phyloP scores from a whole-genome alignment of 306 rosid genomes.

The Rubus parviflorus region DNA sequence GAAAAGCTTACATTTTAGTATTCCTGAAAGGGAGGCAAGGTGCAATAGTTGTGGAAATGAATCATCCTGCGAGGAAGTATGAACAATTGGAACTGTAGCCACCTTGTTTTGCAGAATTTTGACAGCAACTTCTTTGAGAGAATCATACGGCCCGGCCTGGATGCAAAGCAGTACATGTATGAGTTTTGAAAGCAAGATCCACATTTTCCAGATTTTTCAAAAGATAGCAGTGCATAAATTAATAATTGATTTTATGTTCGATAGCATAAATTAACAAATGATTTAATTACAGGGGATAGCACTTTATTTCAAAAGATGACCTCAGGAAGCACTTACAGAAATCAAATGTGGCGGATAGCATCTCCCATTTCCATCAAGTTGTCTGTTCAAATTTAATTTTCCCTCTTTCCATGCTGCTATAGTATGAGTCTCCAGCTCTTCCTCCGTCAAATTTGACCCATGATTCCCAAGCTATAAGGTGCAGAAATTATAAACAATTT shows the following conservation, averaged over 20 bases:
- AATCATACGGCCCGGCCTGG: slow-evolving; percentile 77
- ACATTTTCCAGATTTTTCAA: background rate
- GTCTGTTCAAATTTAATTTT: slow-evolving; percentile 43
- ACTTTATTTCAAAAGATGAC: background rate
- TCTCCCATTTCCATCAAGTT: slow-evolving; percentile 52
- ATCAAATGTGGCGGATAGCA: slow-evolving; percentile 43
- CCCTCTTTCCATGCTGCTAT: slow-evolving; percentile 88
- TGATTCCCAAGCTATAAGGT: slow-evolving; percentile 69
- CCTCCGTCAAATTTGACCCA: slow-evolving; percentile 80
- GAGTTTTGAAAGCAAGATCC: slow-evolving; percentile 4
- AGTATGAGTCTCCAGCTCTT: slow-evolving; percentile 85
- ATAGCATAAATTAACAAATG: background rate
- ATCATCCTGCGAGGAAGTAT: slow-evolving; percentile 53
- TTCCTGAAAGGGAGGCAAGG: slow-evolving; percentile 71
- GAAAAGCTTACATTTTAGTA: slow-evolving; percentile 62
- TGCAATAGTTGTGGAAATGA: slow-evolving; percentile 69
- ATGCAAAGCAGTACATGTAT: slow-evolving; percentile 20
- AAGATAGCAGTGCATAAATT: background rate
- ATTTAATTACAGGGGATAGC: slow-evolving; percentile 2
- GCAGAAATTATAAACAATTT: background rate
- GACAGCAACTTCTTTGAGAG: slow-evolving; percentile 71
- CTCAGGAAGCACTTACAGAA: slow-evolving; percentile 55
- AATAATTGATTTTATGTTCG: background rate
- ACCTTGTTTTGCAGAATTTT: slow-evolving; percentile 70
- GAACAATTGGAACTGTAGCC: slow-evolving; percentile 64